These are phyloP conservation scores for Paraphoma sp. DNA, from an alignment of 2,329 filamentous ascomycete genomes.

Conservation along the genomic window DNA sequence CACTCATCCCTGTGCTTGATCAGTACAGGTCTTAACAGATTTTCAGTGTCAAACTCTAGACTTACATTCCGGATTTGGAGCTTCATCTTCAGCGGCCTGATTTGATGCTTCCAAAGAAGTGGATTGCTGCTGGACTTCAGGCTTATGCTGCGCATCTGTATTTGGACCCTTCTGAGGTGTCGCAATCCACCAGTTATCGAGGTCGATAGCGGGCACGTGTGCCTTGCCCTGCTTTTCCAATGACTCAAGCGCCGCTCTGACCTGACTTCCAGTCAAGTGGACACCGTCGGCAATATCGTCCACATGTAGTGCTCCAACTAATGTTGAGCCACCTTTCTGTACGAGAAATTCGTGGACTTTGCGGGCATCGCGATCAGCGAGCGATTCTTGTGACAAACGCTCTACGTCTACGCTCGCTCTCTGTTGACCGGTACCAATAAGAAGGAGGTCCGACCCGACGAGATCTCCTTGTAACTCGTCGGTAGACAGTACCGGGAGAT, in stretches of 20 bases:
- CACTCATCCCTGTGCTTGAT: too few species aligned
- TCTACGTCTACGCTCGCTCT: not conserved
- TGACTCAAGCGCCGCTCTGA: not conserved
- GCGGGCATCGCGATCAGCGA: too few species aligned
- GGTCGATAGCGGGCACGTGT: not conserved
- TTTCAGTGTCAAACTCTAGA: too few species aligned
- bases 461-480: not conserved
- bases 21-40: too few species aligned
- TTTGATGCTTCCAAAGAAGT: too few species aligned
- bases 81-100: too few species aligned
- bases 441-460: not conserved
- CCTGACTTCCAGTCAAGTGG: not conserved
- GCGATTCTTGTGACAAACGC: too few species aligned
- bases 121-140: too few species aligned
- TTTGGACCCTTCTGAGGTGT: not conserved
- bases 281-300: not conserved
- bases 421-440: not conserved
- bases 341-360: not conserved
- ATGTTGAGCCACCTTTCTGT: not conserved
- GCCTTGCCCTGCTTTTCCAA: not conserved
- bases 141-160: too few species aligned
- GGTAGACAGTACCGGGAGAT: slow-evolving; percentile 7
- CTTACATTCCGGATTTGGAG: too few species aligned
- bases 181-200: not conserved
- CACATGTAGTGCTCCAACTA: not conserved